Conservation (phyloP, 2,329 filamentous ascomycete species). For the Phialophora expanda region DNA sequence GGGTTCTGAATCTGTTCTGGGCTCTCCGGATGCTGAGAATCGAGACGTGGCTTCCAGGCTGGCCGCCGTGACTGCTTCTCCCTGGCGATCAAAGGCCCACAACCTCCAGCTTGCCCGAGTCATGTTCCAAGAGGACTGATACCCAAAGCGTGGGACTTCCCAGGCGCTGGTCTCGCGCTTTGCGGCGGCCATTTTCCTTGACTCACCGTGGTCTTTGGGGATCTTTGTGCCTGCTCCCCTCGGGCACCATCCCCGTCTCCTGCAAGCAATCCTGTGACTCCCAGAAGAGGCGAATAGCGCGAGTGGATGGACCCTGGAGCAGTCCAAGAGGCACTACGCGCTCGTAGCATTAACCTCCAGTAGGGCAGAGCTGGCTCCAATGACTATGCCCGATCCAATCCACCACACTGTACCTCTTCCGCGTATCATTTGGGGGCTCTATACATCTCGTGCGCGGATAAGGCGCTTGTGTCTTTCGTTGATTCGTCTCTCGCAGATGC, state of each 20-base stretch:
- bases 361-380: constrained; percentile 14
- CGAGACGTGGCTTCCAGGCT: constrained; percentile 9
- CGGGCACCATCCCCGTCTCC: constrained; percentile 16
- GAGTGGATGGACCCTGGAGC: constrained; percentile 18
- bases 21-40: constrained; percentile 10
- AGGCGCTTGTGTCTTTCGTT: constrained; percentile 25
- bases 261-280: constrained; percentile 7
- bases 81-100: constrained; percentile 1
- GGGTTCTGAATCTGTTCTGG: constrained; percentile 21
- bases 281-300: constrained; percentile 23
- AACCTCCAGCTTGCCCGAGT: constrained; percentile 12
- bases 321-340: constrained; percentile 20
- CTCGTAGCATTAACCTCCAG: constrained; percentile 25
- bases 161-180: neutral
- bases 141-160: neutral
- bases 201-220: constrained; percentile 8
- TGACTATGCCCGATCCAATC: constrained; percentile 21
- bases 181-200: constrained; percentile 10
- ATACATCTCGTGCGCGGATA: constrained; percentile 19
- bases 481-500: constrained; percentile 22
- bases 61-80: neutral
- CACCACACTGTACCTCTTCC: constrained; percentile 17
- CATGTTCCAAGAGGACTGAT: constrained; percentile 8
- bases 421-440: constrained; percentile 21
- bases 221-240: constrained; percentile 11